Conservation (phyloP, 2,329 filamentous ascomycete genomes). For the Phialocephala sp. region DNA sequence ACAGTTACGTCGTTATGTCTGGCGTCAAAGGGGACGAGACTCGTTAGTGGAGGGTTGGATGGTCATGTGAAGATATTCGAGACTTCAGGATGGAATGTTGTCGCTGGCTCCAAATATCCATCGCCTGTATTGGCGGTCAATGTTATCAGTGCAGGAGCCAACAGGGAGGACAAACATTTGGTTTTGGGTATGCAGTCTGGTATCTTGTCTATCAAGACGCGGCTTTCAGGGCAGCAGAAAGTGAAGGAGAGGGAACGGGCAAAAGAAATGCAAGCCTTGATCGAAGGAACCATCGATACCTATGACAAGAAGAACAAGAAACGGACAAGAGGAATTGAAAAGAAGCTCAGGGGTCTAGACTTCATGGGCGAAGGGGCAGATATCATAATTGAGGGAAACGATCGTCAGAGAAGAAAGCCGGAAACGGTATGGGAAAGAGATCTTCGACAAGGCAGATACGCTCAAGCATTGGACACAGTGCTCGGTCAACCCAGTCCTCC, state of each 20-base stretch:
- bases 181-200: slow-evolving; percentile 95
- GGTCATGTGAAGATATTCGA: slow-evolving; percentile 98
- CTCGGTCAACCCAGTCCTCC: slow-evolving; percentile 61
- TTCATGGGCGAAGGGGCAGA: slow-evolving; percentile 84
- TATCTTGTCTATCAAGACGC: slow-evolving; percentile 86
- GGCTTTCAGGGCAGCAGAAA: slow-evolving; percentile 84
- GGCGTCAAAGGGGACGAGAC: slow-evolving; percentile 78
- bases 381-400: slow-evolving; percentile 83
- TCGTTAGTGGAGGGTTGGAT: slow-evolving; percentile 89
- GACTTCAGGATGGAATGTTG: slow-evolving; percentile 92
- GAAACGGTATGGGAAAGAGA: slow-evolving; percentile 81
- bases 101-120: slow-evolving; percentile 92
- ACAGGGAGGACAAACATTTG: slow-evolving; percentile 85
- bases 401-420: slow-evolving; percentile 65
- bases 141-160: slow-evolving; percentile 71
- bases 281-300: slow-evolving; percentile 78
- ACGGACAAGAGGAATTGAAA: slow-evolving; percentile 61
- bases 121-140: slow-evolving; percentile 86
- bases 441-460: slow-evolving; percentile 79
- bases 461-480: slow-evolving; percentile 78
- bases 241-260: slow-evolving; percentile 75
- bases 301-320: slow-evolving; percentile 77
- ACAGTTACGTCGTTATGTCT: slow-evolving; percentile 88
- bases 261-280: slow-evolving; percentile 82
- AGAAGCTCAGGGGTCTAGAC: slow-evolving; percentile 72